These are phyloP conservation scores for Fusarium sp. DNA, from an alignment of 2,329 filamentous ascomycete genomes.

Conservation along the genomic window DNA sequence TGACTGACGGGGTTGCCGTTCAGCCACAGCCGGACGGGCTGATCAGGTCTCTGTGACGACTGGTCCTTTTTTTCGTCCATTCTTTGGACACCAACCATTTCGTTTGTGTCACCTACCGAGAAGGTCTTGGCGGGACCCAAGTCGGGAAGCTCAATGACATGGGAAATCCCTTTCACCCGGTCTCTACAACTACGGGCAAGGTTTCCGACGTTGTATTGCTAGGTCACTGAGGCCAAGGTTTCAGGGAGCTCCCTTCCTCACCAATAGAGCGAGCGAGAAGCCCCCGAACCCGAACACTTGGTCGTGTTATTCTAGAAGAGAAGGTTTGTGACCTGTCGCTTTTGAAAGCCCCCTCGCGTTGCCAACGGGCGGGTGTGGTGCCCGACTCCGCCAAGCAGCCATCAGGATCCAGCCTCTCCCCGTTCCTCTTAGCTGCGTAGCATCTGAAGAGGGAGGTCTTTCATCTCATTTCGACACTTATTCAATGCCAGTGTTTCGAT, in stretches of 20 bases:
- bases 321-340: conserved; percentile 8
- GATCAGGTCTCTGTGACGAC: background rate
- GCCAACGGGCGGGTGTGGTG: background rate
- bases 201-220: background rate
- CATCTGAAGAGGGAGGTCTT: background rate
- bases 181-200: background rate
- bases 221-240: background rate
- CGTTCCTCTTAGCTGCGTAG: background rate
- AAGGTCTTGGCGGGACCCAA: background rate
- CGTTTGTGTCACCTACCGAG: background rate
- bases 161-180: conserved; percentile 1
- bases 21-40: background rate
- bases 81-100: background rate
- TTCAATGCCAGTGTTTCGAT: background rate
- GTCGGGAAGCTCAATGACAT: conserved; percentile 1
- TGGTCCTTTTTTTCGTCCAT: background rate
- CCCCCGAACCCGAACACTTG: background rate
- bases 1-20: conserved; percentile 2
- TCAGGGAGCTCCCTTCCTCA: background rate
- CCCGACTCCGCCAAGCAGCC: background rate
- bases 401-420: background rate
- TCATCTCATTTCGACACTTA: background rate
- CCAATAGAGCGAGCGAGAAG: background rate
- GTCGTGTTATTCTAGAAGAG: conserved; percentile 23
- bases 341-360: background rate